Base-by-base conservation (phyloP, 1,139 yeast species). In the Saccharomyces hybrid region DNA sequence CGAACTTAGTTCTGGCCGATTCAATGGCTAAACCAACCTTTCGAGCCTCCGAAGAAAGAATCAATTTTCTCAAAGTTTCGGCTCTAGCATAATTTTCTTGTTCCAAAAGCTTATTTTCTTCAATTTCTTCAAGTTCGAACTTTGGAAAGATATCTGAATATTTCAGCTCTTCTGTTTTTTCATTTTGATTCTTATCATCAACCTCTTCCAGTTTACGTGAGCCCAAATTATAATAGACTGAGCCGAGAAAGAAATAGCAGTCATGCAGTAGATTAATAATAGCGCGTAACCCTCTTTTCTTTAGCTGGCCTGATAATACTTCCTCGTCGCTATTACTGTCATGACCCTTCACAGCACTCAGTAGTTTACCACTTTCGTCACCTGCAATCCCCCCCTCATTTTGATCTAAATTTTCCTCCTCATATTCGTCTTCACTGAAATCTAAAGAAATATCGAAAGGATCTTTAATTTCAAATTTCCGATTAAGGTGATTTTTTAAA, bases 161-260 rank as follows among this genome's bases (percentile, higher is more conserved):
- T 8, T n/a, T 50, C 26, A 51, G 46, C 2, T 38, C 44, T 47
- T 29, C 41, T 23, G 2, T 49, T 47, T 11, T 34, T 14, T 13
- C 49, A 3, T 48, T 49, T 51, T 9, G 57, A 50, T 47, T 57
- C 38, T 60, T 65, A 19, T 65, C 67, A 53, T 66, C 67, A 1
- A 64, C 58, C 2, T 56, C 48, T 55, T 69, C 72, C 8, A 68
- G 48, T 48, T 57, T 62, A 25, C 64, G 60, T 1, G 70, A 62
- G 16, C 72, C 72, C 23, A 59, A 44, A 38, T 63, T 61, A 62
- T 81, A 91, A 66, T 87, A 83, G 0, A 90, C 84, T 0, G 96
- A 86, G 0, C 91, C 99, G 46, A 87, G 74, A 59, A 89, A 80
- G 66, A 90, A 91, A 64, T 80, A 85, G 51, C 86, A 79, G 54